A percentile compares a stretch with the other conserved stretches of the same genome.
Evolutionary conservation across 2,329 filamentous ascomycete species (phyloP).

Genomic region (Ilyonectria destructans): DNA sequence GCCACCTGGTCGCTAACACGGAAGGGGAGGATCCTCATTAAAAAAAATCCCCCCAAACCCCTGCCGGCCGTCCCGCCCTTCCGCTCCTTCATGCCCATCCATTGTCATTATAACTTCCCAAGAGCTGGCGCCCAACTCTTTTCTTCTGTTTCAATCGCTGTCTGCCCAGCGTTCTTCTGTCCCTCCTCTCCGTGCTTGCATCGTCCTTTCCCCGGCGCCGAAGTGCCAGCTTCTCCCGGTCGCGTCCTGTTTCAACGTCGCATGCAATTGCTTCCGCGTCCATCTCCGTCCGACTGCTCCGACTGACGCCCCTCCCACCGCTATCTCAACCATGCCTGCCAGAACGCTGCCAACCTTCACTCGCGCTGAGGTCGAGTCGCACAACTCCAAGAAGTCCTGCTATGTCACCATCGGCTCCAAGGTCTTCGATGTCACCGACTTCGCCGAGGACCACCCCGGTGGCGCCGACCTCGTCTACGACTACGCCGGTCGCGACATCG

Average conservation of each 20-base stretch:
- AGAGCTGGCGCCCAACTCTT: constrained; percentile 15
- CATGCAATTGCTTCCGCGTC: constrained; percentile 28
- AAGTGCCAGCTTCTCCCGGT: constrained; percentile 26
- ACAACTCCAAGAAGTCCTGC: constrained; percentile 87
- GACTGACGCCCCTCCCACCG: constrained; percentile 32
- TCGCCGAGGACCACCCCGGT: constrained; percentile 91
- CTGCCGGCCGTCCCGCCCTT: constrained; percentile 42
- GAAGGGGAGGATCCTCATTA: constrained; percentile 52
- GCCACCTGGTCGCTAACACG: constrained; percentile 47
- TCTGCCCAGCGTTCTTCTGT: constrained; percentile 11
- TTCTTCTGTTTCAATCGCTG: constrained; percentile 31
- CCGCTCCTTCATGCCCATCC: constrained; percentile 20
- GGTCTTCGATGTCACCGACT: constrained; percentile 96
- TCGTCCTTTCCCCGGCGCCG: constrained; percentile 10
- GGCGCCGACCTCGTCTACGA: constrained; percentile 91
- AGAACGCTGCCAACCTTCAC: constrained; percentile 88
- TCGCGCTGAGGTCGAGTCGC: constrained; percentile 83
- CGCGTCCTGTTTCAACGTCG: constrained; percentile 29
- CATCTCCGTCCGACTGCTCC: constrained; percentile 26
- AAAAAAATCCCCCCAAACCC: constrained; percentile 48
- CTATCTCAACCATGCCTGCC: constrained; percentile 76
- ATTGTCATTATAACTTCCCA: constrained; percentile 19
- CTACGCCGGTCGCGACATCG: constrained; percentile 90
- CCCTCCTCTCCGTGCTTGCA: constrained; percentile 11
- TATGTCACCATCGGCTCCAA: constrained; percentile 93